Evolutionary conservation across 1,139 yeast genomes (phyloP), one percentile per base, ranked within the genome.

Genomic region (Taphrina betulina): DNA sequence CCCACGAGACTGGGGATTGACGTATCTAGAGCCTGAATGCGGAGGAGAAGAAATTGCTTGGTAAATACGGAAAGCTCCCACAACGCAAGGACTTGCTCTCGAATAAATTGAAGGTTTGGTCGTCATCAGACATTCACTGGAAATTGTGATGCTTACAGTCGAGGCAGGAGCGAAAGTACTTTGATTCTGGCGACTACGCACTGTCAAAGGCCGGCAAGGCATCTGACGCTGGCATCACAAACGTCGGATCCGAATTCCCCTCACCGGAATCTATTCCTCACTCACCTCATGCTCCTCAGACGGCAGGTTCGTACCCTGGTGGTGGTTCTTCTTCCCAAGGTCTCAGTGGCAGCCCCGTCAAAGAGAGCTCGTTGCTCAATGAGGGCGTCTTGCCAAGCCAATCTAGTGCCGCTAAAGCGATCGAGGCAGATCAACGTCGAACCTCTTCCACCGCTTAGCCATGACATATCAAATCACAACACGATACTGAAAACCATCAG

Each of bases 101-200:
- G 58, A 81, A 85, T 63, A 88, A 87, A 69, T 67, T 73, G 35
- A 70, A 68, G 60, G 67, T 61, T 58, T 19, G 60, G 26, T 7
- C 24, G 12, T 7, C 31, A 12, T n/a, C n/a, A n/a, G n/a, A n/a
- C n/a, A n/a, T n/a, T n/a, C n/a, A n/a, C n/a, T n/a, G n/a, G n/a
- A n/a, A 16, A 29, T 5, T 5, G 12, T 3, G n/a, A 5, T 24
- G 7, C 22, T 10, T 28, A 3, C 17, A 28, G 35, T 19, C 3
- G 16, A 73, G 85, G 63, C 84, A 84, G 69, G 97, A 92, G 65
- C 82, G 96, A 66, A 89, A 89, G 72, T 92, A 85, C 71, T 94
- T 92, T 67, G 99, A 92, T 66, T 86, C 95, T 60, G 98, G 98
- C 20, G 99, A 92, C 71, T 92, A 94, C 69, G 97, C 97, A 23